These are phyloP conservation scores for Phaeophleospora eucalypticola DNA, from an alignment of 2,329 filamentous ascomycete genomes.

Conservation along the genomic window DNA sequence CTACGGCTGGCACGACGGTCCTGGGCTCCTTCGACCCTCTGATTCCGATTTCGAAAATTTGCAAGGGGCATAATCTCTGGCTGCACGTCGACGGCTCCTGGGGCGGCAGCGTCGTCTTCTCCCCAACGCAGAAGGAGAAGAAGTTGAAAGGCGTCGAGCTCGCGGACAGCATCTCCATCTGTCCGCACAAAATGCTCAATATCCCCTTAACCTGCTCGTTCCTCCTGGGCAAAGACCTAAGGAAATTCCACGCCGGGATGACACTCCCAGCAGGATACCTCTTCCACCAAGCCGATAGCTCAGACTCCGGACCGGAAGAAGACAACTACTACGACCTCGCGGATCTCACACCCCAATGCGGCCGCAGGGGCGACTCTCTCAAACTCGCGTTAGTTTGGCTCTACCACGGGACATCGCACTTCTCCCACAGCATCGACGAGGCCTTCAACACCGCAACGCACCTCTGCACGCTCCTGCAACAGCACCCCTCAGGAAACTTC, in stretches of 20 bases:
- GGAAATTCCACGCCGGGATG: constrained; percentile 75
- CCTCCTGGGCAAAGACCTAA: constrained; percentile 72
- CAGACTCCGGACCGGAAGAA: constrained; percentile 26
- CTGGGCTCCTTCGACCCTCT: constrained; percentile 85
- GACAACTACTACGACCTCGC: constrained; percentile 72
- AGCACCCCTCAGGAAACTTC: constrained; percentile 54
- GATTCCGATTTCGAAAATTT: constrained; percentile 63
- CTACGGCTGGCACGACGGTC: constrained; percentile 92
- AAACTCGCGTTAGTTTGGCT: constrained; percentile 88
- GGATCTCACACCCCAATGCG: constrained; percentile 90
- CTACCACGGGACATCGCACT: constrained; percentile 77
- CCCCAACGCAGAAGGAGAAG: constrained; percentile 51
- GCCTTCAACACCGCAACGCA: constrained; percentile 69
- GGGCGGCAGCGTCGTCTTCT: constrained; percentile 83
- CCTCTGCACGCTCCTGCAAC: constrained; percentile 58
- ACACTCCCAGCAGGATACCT: constrained; percentile 79
- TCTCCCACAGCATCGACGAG: constrained; percentile 58
- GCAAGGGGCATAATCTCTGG: constrained; percentile 72
- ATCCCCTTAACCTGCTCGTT: constrained; percentile 89
- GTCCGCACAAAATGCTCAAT: constrained; percentile 96
- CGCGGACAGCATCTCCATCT: constrained; percentile 80
- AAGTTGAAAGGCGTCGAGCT: constrained; percentile 68
- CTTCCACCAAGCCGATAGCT: constrained; percentile 34
- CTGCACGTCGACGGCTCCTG: constrained; percentile 89
- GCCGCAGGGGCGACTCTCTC: constrained; percentile 75